Evolutionary conservation across 352 stramenopile genomes (phyloP), one percentile per base, ranked within the genome.

Genomic region (Phytophthora pini): DNA sequence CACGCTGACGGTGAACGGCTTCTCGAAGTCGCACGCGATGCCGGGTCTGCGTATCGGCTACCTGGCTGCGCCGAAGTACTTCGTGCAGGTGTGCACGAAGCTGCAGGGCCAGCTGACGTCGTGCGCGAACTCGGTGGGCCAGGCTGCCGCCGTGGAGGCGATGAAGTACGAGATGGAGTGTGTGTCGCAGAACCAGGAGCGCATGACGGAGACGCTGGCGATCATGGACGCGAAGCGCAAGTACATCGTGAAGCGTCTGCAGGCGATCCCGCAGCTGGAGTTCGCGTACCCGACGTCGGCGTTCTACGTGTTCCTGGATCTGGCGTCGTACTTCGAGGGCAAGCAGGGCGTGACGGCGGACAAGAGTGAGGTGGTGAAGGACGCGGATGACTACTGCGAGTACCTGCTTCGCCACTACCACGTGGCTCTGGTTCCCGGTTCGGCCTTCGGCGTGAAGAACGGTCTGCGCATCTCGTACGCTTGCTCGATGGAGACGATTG

Each of bases 1-100:
- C 20, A 99, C 95, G 41, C 77, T 98, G 34, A 90, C 96, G 17
- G 74, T 99, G 27, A 99, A 99, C 69, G 97, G 97, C 2, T 99
- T 99, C 63, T 98, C 90, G 50, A 99, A 99, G 83, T 92, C 89
- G 29, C 92, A 98, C 69, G 96, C 96, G 32, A 99, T 99, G 97
- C 98, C 97, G 4, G 97, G 97, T 31, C 93, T 98, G 34, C 80
- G 97, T 55, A 82, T 99, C 31, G 97, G 96, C 22, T 98, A 98
- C 80, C 60, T 98, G 46, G 95, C 87, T n/a, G 82, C 76, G 0
- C 82, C 86, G 2, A 82, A 98, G 79, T 97, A 92, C 72, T 88
- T 98, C 12, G 65, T 98, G 26, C 64, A 79, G 57, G 84, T 93
- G 27, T 90, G 84, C 46, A 92, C 89, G 13, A 98, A 95, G 50